These are phyloP conservation scores for Physaria fendleri DNA, from an alignment of 345 rosid genomes.

Conservation along the genomic window DNA sequence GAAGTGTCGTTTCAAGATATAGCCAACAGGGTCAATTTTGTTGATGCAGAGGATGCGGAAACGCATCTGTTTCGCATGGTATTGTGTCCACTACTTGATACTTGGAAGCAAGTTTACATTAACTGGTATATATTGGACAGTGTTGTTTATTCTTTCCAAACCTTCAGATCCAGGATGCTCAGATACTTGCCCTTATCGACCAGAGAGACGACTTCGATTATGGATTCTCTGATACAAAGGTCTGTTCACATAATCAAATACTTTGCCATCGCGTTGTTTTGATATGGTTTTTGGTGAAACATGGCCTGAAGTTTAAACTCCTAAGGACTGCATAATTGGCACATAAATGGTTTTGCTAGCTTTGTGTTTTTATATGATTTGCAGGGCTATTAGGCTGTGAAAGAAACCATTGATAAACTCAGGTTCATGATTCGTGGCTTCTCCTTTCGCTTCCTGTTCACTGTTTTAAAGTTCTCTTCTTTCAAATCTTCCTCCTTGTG, in stretches of 20 bases:
- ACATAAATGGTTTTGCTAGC: too few relatives aligned
- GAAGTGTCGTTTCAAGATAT: slow-evolving; percentile 92
- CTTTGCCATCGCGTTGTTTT: too few relatives aligned
- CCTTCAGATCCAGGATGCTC: slow-evolving; percentile 86
- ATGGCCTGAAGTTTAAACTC: not conserved
- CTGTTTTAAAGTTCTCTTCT: too few relatives aligned
- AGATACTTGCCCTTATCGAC: slow-evolving; percentile 92
- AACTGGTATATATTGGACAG: not conserved
- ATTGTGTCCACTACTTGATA: slow-evolving; percentile 13
- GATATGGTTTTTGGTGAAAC: not conserved
- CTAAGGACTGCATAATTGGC: not conserved
- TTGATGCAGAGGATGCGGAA: slow-evolving; percentile 83
- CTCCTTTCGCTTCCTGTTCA: too few relatives aligned
- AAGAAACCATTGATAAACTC: too few relatives aligned
- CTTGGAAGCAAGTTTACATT: not conserved
- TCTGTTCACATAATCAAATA: slow-evolving; percentile 29
- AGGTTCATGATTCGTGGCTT: too few relatives aligned
- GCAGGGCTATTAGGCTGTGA: slow-evolving; percentile 76
- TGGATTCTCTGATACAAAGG: slow-evolving; percentile 89
- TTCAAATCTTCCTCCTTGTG: too few relatives aligned
- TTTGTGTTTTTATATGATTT: not conserved
- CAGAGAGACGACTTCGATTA: slow-evolving; percentile 83
- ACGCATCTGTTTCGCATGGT: slow-evolving; percentile 99
- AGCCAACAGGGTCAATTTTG: slow-evolving; percentile 73
- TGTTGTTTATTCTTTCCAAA: not conserved